Evolutionary conservation across 176 grass and related monocot species (phyloP).

Genomic region (Pharus latifolius): DNA sequence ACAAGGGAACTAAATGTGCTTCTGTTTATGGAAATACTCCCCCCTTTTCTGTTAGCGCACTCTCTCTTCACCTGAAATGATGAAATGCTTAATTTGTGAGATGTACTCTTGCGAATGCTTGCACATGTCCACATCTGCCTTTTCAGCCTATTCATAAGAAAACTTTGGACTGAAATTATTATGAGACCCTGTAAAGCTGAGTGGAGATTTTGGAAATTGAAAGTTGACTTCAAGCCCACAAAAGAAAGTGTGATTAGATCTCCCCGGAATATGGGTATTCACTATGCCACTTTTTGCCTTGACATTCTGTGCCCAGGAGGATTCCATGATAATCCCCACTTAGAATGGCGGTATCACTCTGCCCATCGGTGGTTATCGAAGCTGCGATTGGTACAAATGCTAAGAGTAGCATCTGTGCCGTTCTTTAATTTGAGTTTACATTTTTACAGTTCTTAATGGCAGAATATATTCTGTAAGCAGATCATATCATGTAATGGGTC

Average conservation of each 20-base stretch:
- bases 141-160: conserved; percentile 13
- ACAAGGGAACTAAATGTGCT: not conserved
- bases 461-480: conserved; percentile 20
- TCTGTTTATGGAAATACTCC: conserved; percentile 2
- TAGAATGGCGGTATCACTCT: not conserved
- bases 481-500: conserved; percentile 9
- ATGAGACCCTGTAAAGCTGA: not conserved
- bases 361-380: conserved; percentile 10
- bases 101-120: conserved; percentile 4
- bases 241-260: not conserved
- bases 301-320: conserved; percentile 11
- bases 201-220: conserved; percentile 7
- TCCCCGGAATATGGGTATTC: not conserved
- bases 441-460: conserved; percentile 15
- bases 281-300: conserved; percentile 18
- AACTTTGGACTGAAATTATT: conserved; percentile 22
- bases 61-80: conserved; percentile 11
- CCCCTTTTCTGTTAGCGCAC: not conserved
- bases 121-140: not conserved
- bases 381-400: not conserved
- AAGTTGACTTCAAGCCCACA: not conserved
- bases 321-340: conserved; percentile 6
- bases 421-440: conserved; percentile 1
- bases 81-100: conserved; percentile 1
- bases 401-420: not conserved